Conservation (phyloP, 345 rosid species). For the Euphorbia tirucalli region DNA sequence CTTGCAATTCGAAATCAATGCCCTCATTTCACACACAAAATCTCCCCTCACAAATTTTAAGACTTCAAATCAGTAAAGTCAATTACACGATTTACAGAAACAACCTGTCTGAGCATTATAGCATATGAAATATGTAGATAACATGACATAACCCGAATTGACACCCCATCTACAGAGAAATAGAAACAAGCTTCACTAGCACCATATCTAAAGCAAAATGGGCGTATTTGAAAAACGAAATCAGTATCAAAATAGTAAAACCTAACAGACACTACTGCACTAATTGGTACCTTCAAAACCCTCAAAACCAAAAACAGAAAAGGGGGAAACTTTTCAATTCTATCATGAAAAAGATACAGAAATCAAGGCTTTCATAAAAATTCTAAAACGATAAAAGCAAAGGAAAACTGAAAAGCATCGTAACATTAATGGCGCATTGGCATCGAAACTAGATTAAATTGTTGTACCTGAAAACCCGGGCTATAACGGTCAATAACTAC, state of each 20-base stretch:
- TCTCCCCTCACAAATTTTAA: too few relatives aligned
- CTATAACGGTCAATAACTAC: constrained; percentile 32
- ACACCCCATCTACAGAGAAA: not conserved
- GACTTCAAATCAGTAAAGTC: too few relatives aligned
- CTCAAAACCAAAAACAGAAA: not conserved
- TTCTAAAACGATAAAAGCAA: not conserved
- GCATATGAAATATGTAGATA: too few relatives aligned
- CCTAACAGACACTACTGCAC: not conserved
- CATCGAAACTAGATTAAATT: not conserved
- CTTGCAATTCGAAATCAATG: too few relatives aligned
- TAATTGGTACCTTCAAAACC: constrained; percentile 1
- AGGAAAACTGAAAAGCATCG: not conserved
- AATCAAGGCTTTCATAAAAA: not conserved
- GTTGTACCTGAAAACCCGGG: not conserved
- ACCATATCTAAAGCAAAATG: not conserved
- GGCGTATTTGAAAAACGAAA: not conserved
- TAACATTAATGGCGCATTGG: not conserved
- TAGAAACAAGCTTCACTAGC: not conserved
- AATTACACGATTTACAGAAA: too few relatives aligned
- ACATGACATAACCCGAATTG: too few relatives aligned
- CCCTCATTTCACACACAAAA: too few relatives aligned
- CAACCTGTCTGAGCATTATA: too few relatives aligned
- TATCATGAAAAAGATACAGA: not conserved
- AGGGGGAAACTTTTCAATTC: not conserved
- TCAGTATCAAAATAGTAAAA: not conserved